phyloP scores from a whole-genome alignment of 2,329 filamentous ascomycete species.

The Pestalotiopsis sp. region DNA sequence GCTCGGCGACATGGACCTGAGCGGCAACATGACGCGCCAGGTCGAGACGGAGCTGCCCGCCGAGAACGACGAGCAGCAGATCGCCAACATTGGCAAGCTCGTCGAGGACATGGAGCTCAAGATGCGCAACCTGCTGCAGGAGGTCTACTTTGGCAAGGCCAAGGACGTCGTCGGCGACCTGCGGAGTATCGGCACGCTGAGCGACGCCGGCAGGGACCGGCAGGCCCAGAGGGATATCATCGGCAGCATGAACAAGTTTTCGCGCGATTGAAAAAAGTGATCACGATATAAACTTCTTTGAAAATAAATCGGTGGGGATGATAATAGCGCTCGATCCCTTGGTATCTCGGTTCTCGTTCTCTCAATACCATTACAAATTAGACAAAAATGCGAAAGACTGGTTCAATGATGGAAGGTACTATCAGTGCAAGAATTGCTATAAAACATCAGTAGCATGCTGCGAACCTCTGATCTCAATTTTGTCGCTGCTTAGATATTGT shows the following conservation, averaged over 20 bases:
- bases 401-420: neutral
- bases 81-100: constrained; percentile 89
- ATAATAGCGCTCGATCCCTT: neutral
- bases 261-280: neutral
- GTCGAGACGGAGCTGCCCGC: constrained; percentile 90
- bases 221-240: constrained; percentile 91
- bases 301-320: neutral
- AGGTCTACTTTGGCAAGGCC: constrained; percentile 99
- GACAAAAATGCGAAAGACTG: neutral
- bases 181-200: constrained; percentile 82
- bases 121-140: constrained; percentile 97
- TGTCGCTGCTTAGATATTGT: too few species aligned
- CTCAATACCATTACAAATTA: neutral
- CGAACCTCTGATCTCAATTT: neutral
- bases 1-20: constrained; percentile 86
- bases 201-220: constrained; percentile 80
- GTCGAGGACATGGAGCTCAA: constrained; percentile 99
- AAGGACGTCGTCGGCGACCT: constrained; percentile 98
- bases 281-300: neutral
- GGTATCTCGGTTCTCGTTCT: neutral
- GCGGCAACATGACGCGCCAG: constrained; percentile 97
- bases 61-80: constrained; percentile 88
- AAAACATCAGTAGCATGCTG: too few species aligned
- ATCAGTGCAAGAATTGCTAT: neutral
- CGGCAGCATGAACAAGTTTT: constrained; percentile 45